Evolutionary conservation across 345 rosid genomes (phyloP).

Genomic region (Dimocarpus longan): DNA sequence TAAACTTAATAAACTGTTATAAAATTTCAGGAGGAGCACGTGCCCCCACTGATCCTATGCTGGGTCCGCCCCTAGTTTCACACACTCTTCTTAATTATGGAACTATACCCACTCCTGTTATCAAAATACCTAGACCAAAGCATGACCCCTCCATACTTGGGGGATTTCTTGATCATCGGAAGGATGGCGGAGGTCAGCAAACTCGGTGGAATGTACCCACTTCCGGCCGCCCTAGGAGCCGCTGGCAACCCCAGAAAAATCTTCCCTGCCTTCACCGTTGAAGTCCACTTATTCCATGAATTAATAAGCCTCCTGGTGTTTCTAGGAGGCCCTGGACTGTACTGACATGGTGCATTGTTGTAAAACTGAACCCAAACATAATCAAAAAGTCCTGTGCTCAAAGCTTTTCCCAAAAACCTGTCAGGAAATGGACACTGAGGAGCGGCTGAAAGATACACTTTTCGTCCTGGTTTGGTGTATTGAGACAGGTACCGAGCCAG

Average conservation of each 20-base stretch:
- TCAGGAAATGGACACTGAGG: constrained; percentile 40
- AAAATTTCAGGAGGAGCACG: too few species aligned
- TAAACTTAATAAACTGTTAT: too few species aligned
- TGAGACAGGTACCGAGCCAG: constrained; percentile 26
- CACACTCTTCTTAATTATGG: constrained; percentile 16
- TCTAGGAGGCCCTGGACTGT: constrained; percentile 15
- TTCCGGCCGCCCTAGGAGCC: constrained; percentile 34
- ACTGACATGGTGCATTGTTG: constrained; percentile 33
- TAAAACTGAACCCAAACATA: constrained; percentile 38
- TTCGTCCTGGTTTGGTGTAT: constrained; percentile 19
- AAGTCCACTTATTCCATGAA: constrained; percentile 38
- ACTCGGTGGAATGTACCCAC: constrained; percentile 33
- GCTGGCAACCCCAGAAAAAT: constrained; percentile 41
- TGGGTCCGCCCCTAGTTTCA: neutral
- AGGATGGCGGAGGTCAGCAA: constrained; percentile 30
- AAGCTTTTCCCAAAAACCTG: constrained; percentile 26
- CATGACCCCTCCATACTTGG: constrained; percentile 42
- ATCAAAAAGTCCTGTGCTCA: constrained; percentile 32
- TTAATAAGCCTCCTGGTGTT: constrained; percentile 16
- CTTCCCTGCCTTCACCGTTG: constrained; percentile 6
- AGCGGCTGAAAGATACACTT: constrained; percentile 33
- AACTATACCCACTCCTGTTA: constrained; percentile 31
- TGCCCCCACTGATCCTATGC: too few species aligned
- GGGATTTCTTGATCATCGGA: constrained; percentile 30
- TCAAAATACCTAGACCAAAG: constrained; percentile 42